These are phyloP conservation scores for Thuja plicata DNA, from an alignment of 83 land plant genomes.

Conservation along the genomic window DNA sequence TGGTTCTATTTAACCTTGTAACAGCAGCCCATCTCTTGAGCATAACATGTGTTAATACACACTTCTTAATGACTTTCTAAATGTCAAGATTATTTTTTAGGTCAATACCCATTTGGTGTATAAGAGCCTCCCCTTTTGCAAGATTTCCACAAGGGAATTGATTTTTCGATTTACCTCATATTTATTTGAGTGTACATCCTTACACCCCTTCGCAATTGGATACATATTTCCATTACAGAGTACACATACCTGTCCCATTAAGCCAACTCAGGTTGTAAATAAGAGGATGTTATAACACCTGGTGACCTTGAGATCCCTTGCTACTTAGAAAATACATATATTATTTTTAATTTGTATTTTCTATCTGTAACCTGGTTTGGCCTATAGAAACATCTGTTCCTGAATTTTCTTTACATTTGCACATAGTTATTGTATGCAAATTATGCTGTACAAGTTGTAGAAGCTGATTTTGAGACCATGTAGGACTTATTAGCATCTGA, in stretches of 20 bases:
- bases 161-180: too few species aligned
- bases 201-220: too few species aligned
- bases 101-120: too few species aligned
- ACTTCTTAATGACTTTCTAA: not conserved
- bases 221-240: too few species aligned
- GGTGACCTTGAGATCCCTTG: not conserved
- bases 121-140: too few species aligned
- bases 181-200: too few species aligned
- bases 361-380: not conserved
- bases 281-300: not conserved
- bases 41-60: not conserved
- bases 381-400: not conserved
- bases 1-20: not conserved
- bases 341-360: not conserved
- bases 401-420: not conserved
- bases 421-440: conserved; percentile 79
- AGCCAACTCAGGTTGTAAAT: not conserved
- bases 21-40: not conserved
- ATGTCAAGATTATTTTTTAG: too few species aligned
- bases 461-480: not conserved
- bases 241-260: too few species aligned
- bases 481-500: not conserved
- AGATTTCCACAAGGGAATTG: too few species aligned
- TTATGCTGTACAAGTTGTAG: conserved; percentile 27
- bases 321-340: not conserved